Percentiles rank a stretch among this genome's conserved stretches.
phyloP scores from a whole-genome alignment of 345 rosid genomes.

The Eutrema japonicum region DNA sequence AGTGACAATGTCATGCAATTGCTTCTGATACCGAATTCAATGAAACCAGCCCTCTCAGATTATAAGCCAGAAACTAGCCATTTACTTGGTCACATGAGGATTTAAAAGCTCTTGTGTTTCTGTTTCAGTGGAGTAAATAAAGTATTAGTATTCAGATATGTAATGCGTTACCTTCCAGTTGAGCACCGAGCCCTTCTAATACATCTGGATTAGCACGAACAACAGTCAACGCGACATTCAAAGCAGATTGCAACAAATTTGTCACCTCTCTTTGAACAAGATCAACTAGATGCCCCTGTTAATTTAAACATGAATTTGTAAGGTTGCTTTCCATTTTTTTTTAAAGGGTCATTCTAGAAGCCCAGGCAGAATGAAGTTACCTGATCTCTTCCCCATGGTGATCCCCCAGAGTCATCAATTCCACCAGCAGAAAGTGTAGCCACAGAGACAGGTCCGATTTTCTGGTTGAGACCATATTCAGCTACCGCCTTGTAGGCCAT shows the following conservation, averaged over 20 bases:
- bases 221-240: conserved; percentile 71
- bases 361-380: conserved; percentile 43
- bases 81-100: conserved; percentile 11
- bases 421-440: conserved; percentile 88
- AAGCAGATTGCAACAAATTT: conserved; percentile 73
- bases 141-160: conserved; percentile 3
- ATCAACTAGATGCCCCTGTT: conserved; percentile 85
- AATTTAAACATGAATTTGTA: neutral
- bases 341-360: neutral
- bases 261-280: conserved; percentile 93
- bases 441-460: conserved; percentile 84
- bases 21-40: neutral
- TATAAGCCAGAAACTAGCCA: neutral
- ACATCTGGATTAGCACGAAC: conserved; percentile 84
- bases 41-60: neutral
- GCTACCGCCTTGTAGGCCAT: conserved; percentile 98
- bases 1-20: no score
- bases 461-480: conserved; percentile 92
- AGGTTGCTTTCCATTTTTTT: conserved; percentile 17
- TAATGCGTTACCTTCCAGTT: conserved; percentile 71
- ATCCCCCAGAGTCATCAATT: conserved; percentile 73
- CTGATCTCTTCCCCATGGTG: conserved; percentile 91
- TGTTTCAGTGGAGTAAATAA: neutral
- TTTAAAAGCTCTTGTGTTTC: neutral
- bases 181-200: conserved; percentile 93